Evolutionary conservation across 202 grass and related monocot species (phyloP).

Genomic region (Eragrostis tef): DNA sequence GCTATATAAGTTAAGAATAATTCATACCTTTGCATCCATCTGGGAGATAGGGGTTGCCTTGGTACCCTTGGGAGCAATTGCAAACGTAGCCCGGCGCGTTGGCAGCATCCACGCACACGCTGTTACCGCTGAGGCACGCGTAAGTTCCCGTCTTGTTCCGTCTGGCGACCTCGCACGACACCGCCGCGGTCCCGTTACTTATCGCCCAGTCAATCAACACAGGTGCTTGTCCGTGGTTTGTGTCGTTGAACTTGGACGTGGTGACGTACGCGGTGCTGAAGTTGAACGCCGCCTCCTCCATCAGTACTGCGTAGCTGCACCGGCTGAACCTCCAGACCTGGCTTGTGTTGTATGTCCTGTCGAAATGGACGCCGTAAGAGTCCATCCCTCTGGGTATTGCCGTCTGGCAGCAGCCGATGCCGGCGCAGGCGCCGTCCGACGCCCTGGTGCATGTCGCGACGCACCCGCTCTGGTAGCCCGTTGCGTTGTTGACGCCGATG

Average conservation of each 20-base stretch:
- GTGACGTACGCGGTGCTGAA: constrained; percentile 50
- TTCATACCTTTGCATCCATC: constrained; percentile 39
- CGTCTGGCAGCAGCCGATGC: constrained; percentile 57
- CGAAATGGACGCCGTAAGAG: not conserved
- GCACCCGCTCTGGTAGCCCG: constrained; percentile 31
- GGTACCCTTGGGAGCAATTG: constrained; percentile 28
- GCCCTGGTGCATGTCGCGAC: not conserved
- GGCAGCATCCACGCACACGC: not conserved
- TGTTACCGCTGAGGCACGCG: constrained; percentile 25
- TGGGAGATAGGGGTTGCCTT: constrained; percentile 46
- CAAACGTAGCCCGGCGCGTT: constrained; percentile 31
- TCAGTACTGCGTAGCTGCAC: constrained; percentile 50
- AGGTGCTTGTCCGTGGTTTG: not conserved
- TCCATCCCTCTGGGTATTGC: constrained; percentile 38
- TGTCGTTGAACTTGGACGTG: constrained; percentile 26
- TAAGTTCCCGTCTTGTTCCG: constrained; percentile 3
- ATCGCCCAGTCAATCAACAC: constrained; percentile 51
- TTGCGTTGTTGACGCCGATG: not conserved
- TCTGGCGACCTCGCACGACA: not conserved
- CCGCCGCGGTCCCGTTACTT: not conserved
- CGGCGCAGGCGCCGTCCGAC: constrained; percentile 28
- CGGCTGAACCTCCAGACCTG: not conserved
- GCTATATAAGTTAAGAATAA: too few relatives aligned
- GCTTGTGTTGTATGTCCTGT: constrained; percentile 1
- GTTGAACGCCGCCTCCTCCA: not conserved